Conservation (phyloP, 768 basidiomycete species). For the Clavaria fumosa region DNA sequence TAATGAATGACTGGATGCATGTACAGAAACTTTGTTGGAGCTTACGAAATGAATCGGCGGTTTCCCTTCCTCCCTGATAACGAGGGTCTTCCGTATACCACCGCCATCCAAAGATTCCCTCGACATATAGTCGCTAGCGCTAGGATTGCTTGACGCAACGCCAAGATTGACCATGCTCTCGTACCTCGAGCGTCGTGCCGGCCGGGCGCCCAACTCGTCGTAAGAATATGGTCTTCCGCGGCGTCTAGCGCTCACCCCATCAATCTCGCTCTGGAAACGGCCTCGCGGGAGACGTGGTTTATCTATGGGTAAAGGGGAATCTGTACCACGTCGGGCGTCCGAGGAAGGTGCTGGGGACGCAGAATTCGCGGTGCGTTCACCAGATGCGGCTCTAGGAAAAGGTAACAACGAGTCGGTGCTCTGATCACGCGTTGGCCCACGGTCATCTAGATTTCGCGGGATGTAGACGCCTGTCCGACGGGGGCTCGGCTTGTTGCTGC, state of each 20-base stretch:
- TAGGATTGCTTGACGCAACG: constrained; percentile 32
- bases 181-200: constrained; percentile 45
- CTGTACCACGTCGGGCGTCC: constrained; percentile 13
- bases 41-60: constrained; percentile 70
- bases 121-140: constrained; percentile 48
- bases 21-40: constrained; percentile 12
- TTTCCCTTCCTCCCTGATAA: constrained; percentile 72
- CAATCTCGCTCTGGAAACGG: constrained; percentile 63
- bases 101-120: constrained; percentile 52
- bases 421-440: too few relatives aligned
- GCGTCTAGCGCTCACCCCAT: constrained; percentile 35
- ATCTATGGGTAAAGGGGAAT: constrained; percentile 19
- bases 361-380: constrained; percentile 28
- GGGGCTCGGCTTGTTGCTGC: constrained; percentile 37
- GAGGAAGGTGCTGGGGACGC: constrained; percentile 28
- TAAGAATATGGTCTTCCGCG: constrained; percentile 49
- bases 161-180: constrained; percentile 61
- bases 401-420: constrained; percentile 39
- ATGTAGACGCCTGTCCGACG: constrained; percentile 23
- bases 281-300: constrained; percentile 34
- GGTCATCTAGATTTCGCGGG: constrained; percentile 17
- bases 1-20: constrained; percentile 9
- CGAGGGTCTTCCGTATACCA: constrained; percentile 48
- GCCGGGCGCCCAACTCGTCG: constrained; percentile 45
- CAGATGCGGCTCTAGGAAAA: constrained; percentile 48